Evolutionary conservation across 805 yeast species (phyloP).

Genomic region (Wickerhamomyces bisporus): DNA sequence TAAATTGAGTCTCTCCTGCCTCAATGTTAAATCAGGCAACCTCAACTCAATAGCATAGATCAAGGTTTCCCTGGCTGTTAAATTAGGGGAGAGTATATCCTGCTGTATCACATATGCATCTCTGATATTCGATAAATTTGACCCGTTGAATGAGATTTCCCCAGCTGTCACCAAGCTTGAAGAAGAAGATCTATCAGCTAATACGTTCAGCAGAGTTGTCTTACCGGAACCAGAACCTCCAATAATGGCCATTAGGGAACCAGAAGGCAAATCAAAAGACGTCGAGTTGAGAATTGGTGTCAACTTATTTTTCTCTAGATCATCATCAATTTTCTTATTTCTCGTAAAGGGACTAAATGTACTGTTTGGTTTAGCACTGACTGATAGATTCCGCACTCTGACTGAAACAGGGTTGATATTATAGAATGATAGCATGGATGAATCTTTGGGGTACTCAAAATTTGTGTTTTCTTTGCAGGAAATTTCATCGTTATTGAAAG

Average conservation of each 20-base stretch:
- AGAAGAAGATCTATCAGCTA: slow-evolving; percentile 47
- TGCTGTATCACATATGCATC: slow-evolving; percentile 71
- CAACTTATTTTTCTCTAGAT: background rate
- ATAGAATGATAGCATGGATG: slow-evolving; percentile 9
- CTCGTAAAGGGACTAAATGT: background rate
- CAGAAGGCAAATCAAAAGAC: slow-evolving; percentile 59
- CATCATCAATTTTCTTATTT: background rate
- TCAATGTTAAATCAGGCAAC: slow-evolving; percentile 42
- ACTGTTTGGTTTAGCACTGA: slow-evolving; percentile 4
- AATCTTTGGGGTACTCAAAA: background rate
- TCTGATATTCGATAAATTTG: slow-evolving; percentile 16
- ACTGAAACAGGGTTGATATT: slow-evolving; percentile 14
- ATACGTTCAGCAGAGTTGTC: slow-evolving; percentile 68
- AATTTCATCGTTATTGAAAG: too few species aligned
- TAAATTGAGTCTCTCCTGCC: slow-evolving; percentile 38
- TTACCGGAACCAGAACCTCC: slow-evolving; percentile 92
- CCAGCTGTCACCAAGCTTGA: slow-evolving; percentile 39
- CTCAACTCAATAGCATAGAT: slow-evolving; percentile 69
- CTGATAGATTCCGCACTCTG: slow-evolving; percentile 11
- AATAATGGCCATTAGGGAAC: slow-evolving; percentile 72
- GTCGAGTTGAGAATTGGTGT: slow-evolving; percentile 26
- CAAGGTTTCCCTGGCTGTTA: slow-evolving; percentile 72
- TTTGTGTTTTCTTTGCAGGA: too few species aligned
- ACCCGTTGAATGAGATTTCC: slow-evolving; percentile 30
- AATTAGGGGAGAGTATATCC: slow-evolving; percentile 64